Conservation (phyloP, 2,329 filamentous ascomycete genomes). For the Botrytis porri region DNA sequence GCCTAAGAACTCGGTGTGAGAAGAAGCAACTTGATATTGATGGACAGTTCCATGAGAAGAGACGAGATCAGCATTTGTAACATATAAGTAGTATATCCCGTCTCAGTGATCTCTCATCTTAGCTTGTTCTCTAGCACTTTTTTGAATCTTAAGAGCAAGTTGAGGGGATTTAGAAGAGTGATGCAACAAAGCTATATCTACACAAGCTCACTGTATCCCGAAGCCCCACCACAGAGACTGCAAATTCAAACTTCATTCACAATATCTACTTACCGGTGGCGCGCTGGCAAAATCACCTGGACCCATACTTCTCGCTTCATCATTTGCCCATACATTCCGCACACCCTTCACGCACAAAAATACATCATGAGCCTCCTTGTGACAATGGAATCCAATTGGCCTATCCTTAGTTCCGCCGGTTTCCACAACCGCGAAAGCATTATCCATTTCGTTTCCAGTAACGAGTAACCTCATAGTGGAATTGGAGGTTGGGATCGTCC, state of each 20-base stretch:
- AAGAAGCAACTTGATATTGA: constrained; percentile 53
- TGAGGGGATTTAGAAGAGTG: not conserved
- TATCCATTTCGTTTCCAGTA: constrained; percentile 33
- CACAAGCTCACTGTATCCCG: not conserved
- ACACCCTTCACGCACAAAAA: constrained; percentile 55
- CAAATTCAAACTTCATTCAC: not conserved
- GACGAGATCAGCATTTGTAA: not conserved
- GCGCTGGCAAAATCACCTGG: constrained; percentile 58
- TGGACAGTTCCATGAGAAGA: constrained; percentile 49
- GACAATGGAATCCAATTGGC: constrained; percentile 52
- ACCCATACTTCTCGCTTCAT: constrained; percentile 51
- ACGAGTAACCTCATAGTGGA: constrained; percentile 32
- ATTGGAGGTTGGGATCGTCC: constrained; percentile 33
- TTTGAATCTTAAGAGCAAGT: not conserved
- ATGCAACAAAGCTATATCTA: not conserved
- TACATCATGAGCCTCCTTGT: constrained; percentile 55
- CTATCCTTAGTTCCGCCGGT: constrained; percentile 32
- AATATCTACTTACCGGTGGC: constrained; percentile 45
- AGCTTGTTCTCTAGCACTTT: not conserved
- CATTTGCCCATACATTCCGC: constrained; percentile 57
- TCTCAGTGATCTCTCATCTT: not conserved
- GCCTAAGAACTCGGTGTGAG: constrained; percentile 53
- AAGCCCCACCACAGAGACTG: not conserved
- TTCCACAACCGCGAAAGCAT: constrained; percentile 33
- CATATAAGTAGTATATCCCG: not conserved